A percentile compares a stretch with the other conserved stretches of the same genome.
These are phyloP conservation scores for Blastobotrys parvus DNA, from an alignment of 805 yeast species.

Conservation along the genomic window DNA sequence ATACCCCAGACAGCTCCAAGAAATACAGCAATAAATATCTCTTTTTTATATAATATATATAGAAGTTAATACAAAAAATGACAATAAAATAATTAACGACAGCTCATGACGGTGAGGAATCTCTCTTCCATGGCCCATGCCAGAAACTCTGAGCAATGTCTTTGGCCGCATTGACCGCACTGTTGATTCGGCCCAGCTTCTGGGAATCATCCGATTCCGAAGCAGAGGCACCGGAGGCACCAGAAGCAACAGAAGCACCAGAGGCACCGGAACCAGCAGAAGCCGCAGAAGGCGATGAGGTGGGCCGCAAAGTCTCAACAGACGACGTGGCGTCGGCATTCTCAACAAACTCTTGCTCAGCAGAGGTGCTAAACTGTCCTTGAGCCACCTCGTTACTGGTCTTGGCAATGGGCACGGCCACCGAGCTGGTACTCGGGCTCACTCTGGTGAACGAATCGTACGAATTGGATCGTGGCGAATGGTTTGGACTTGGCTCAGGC, in stretches of 20 bases:
- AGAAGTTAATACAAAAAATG: not conserved
- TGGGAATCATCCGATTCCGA: too few species aligned
- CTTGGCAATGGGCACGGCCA: not conserved
- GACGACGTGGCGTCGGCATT: constrained; percentile 3
- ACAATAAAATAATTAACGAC: not conserved
- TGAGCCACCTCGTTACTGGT: constrained; percentile 1
- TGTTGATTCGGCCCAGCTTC: constrained; percentile 1
- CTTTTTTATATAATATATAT: not conserved
- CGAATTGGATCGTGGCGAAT: constrained; percentile 11
- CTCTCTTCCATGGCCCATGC: constrained; percentile 7
- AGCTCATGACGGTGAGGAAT: too few species aligned
- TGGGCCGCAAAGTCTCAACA: not conserved
- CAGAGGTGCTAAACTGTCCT: not conserved
- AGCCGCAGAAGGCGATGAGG: not conserved
- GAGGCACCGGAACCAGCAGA: too few species aligned
- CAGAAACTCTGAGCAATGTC: constrained; percentile 9
- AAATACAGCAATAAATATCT: constrained; percentile 3
- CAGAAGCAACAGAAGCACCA: too few species aligned
- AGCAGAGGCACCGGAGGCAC: not conserved
- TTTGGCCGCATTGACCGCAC: constrained; percentile 4
- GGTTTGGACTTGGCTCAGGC: constrained; percentile 14
- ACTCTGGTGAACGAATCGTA: constrained; percentile 2
- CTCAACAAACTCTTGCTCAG: constrained; percentile 7
- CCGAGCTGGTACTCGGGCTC: not conserved
- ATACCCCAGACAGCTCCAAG: too few species aligned